phyloP scores from a whole-genome alignment of 352 stramenopile species.

The Aphanomyces cochlioides region DNA sequence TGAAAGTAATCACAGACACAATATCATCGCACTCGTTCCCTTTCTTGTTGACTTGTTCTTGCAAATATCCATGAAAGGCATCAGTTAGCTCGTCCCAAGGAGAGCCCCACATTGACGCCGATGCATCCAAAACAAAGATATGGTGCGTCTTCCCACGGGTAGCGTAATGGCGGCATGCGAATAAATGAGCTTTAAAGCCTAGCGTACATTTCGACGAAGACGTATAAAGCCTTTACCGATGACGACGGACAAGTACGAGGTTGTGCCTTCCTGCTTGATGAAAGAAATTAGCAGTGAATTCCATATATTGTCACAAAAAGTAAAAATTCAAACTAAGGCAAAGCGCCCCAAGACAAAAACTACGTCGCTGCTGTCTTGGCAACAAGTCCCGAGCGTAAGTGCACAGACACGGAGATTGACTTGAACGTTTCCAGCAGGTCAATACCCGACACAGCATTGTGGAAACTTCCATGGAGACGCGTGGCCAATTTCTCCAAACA shows the following conservation, averaged over 20 bases:
- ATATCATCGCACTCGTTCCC: conserved; percentile 48
- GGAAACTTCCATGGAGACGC: conserved; percentile 56
- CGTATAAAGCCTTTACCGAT: too few species aligned
- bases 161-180: conserved; percentile 61
- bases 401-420: conserved; percentile 67
- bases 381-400: conserved; percentile 47
- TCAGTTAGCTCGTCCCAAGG: conserved; percentile 59
- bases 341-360: neutral
- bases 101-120: conserved; percentile 63
- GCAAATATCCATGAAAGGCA: conserved; percentile 59
- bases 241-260: too few species aligned
- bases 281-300: too few species aligned
- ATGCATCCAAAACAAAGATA: conserved; percentile 73
- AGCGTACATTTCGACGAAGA: too few species aligned
- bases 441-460: conserved; percentile 54
- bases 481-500: conserved; percentile 53
- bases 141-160: conserved; percentile 60
- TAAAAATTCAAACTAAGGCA: neutral
- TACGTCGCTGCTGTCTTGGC: neutral
- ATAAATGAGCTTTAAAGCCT: too few species aligned
- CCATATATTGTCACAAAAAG: too few species aligned
- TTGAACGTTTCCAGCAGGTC: conserved; percentile 75
- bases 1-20: conserved; percentile 73
- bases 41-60: conserved; percentile 52
- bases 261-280: too few species aligned